Evolutionary conservation across 148 eudicot species (phyloP).

Genomic region (Nepenthes gracilis): DNA sequence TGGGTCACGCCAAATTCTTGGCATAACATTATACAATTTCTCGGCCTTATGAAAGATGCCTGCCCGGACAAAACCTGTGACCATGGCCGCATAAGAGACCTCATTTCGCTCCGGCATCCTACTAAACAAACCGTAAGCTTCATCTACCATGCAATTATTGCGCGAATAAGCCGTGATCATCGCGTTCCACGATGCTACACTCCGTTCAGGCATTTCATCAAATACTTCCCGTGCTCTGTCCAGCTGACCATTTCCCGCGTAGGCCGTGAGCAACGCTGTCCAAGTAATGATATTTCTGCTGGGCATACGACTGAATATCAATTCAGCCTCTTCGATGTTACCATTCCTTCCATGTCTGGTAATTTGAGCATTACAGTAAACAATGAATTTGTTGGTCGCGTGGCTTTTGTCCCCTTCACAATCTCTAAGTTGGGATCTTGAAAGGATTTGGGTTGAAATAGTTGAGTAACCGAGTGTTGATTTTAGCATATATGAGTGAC

Average conservation of each 20-base stretch:
- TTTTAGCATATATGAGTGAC: no score
- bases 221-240: conserved; percentile 39
- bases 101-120: conserved; percentile 40
- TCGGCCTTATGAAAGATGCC: conserved; percentile 38
- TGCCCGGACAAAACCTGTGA: conserved; percentile 31
- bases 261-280: conserved; percentile 47
- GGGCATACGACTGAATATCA: conserved; percentile 30
- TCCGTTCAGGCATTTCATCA: conserved; percentile 48
- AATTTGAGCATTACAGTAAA: conserved; percentile 40
- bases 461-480: no score
- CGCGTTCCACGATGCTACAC: conserved; percentile 53
- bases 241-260: conserved; percentile 29
- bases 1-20: conserved; percentile 41
- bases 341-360: conserved; percentile 37
- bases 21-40: conserved; percentile 25
- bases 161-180: conserved; percentile 41
- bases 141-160: conserved; percentile 14
- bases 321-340: conserved; percentile 33
- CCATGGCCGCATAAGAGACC: conserved; percentile 46
- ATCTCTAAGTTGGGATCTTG: no score
- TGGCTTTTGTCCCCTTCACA: no score
- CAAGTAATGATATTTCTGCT: conserved; percentile 32
- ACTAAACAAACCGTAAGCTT: conserved; percentile 36
- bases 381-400: neutral
- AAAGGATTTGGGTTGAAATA: no score